Evolutionary conservation across 2,329 filamentous ascomycete species (phyloP), one percentile per base, ranked within the genome.

Genomic region (Colletotrichum sansevieriae): DNA sequence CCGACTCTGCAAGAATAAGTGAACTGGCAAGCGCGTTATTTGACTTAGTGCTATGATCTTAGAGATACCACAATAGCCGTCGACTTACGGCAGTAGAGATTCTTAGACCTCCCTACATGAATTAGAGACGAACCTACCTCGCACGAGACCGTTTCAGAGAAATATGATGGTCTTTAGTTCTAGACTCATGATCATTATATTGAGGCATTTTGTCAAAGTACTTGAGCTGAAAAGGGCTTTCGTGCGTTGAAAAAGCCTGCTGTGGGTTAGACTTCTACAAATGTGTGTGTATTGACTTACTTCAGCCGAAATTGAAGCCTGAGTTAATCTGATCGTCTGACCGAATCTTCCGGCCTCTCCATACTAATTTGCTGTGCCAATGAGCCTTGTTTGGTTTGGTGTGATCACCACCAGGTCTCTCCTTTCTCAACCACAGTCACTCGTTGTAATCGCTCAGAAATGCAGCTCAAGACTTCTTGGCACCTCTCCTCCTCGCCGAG

Each of bases 1-100:
- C n/a, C 49, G 70, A 3, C 46, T 71, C 20, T 71, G 70, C 64
- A 71, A 60, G 58, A 67, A 57, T 41, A 68, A 61, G 44, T 65
- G 20, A 47, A 12, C 6, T 12, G 20, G 54, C 37, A 29, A 57
- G 9, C 29, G 49, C 33, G 49, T 33, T 20, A 18, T 52, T 5
- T 35, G 29, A 11, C 33, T 52, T 39, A 10, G n/a, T 52, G 49
- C n/a, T 18, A 22, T 33, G 49, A 52, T 1, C 29, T 10, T 33
- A 33, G 37, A 63, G 51, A 64, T 67, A 64, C 59, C 64, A 59
- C 20, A 15, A 58, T 35, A 46, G 46, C 37, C 22, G 39, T 41
- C n/a, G 12, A 18, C 20, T 46, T 44, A 3, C 4, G 49, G 22
- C 22, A 25, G 29, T 22, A 55, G 33, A 63, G 49, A 55, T 59